Evolutionary conservation across 225 moss, liverwort and hornwort species (phyloP), one percentile per base, ranked within the genome.

Genomic region (Pseudoscleropodium purum): DNA sequence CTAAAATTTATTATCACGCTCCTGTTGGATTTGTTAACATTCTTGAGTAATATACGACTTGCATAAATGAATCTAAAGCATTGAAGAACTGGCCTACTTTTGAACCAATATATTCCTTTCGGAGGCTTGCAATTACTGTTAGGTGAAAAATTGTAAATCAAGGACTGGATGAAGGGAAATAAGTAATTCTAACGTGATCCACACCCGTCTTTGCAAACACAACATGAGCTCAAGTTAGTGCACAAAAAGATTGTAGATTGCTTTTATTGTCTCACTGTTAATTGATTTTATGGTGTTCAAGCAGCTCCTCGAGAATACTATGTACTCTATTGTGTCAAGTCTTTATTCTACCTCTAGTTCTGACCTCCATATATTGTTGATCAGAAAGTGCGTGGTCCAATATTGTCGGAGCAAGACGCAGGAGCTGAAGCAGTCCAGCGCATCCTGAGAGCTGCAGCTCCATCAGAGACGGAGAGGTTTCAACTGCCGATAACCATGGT

Each of bases 391-490:
- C 94, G 96, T 87, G 96, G 91, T 83, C 94, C 96, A 81, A 72
- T 95, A 92, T 90, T 95, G 81, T 93, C 94, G 27, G 89, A 90
- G 73, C 96, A 95, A 91, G 95, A 93, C 52, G 75, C 84, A 70
- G 94, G 91, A 84, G 88, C 91, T 82, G 96, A 96, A 69, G 95
- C 91, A 86, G 82, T 92, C 26, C 92, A 94, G 82, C 89, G 93
- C 56, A 92, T 96, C 70, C 81, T 96, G 34, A 86, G 89, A 83
- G 96, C 94, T 64, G 97, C 99, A 26, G 57, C 94, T 91, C 92
- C 94, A 61, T 89, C 92, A 59, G 97, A 96, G 63, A 94, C 97
- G 18, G 96, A 99, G 85, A 91, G 96, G 78, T 99, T 99, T 87
- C 96, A 95, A 84, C 84, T 97, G 87, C 98, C 96, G 47, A 90